These are phyloP conservation scores for Cladophialophora psammophila DNA, from an alignment of 2,329 filamentous ascomycete genomes.

Conservation along the genomic window DNA sequence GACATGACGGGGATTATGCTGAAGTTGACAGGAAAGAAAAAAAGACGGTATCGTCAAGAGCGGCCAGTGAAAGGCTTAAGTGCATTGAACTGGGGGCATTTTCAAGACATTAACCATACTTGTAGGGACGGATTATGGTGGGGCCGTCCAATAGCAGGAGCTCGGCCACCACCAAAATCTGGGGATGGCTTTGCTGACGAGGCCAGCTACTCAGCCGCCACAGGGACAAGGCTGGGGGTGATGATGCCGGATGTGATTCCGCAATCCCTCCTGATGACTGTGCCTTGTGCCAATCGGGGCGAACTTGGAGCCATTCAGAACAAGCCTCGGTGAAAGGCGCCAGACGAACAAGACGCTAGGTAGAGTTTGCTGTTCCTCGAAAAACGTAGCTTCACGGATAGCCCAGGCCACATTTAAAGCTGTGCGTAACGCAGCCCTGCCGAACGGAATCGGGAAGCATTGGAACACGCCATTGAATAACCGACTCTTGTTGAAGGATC, in stretches of 20 bases:
- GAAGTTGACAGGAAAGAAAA: neutral
- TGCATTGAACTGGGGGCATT: neutral
- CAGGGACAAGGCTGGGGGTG: conserved; percentile 2
- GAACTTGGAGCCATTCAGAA: neutral
- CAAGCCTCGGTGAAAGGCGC: neutral
- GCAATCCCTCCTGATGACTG: neutral
- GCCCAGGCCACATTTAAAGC: neutral
- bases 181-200: conserved; percentile 16
- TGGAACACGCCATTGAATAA: neutral
- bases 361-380: neutral
- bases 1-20: neutral
- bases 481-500: neutral
- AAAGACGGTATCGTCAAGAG: neutral
- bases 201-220: conserved; percentile 4
- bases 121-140: neutral
- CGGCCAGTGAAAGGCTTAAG: neutral
- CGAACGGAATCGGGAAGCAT: neutral
- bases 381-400: neutral
- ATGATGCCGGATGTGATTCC: neutral
- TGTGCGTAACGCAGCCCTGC: neutral
- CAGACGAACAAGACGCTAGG: neutral
- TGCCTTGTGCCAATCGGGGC: neutral
- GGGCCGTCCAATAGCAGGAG: conserved; percentile 2
- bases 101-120: neutral
- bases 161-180: conserved; percentile 6